Evolutionary conservation across 139 green algal species (phyloP).

Genomic region (Tetradesmus lagerheimii): DNA sequence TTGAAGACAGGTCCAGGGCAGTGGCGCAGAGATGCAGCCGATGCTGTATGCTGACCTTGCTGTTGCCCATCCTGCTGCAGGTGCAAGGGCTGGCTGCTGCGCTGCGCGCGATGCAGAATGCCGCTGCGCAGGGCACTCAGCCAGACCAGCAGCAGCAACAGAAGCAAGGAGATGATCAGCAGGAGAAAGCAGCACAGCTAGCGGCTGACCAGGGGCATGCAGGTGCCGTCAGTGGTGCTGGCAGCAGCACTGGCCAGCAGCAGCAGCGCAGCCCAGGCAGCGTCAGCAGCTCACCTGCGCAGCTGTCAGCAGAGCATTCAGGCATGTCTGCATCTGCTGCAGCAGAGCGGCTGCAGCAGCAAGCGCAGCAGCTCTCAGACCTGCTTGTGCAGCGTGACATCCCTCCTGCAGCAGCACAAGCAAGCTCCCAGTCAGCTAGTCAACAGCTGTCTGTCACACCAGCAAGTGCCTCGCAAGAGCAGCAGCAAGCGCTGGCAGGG

Average conservation of each 20-base stretch:
- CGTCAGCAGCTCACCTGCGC: neutral
- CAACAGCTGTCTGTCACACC: neutral
- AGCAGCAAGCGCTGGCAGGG: neutral
- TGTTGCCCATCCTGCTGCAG: neutral
- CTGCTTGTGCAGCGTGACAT: neutral
- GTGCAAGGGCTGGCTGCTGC: slow-evolving; percentile 35
- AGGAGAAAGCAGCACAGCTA: neutral
- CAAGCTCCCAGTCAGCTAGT: neutral
- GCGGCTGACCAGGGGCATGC: neutral
- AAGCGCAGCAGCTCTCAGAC: slow-evolving; percentile 20
- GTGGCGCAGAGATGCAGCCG: too few relatives aligned
- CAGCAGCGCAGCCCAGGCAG: neutral
- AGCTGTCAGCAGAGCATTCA: neutral
- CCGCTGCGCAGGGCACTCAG: neutral
- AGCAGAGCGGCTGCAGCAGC: slow-evolving; percentile 14
- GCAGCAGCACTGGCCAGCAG: slow-evolving; percentile 16
- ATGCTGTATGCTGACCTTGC: neutral
- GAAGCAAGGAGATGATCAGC: neutral
- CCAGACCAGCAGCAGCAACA: neutral
- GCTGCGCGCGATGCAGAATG: slow-evolving; percentile 25
- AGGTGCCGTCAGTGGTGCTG: neutral
- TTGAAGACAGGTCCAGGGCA: too few relatives aligned
- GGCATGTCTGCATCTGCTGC: neutral
- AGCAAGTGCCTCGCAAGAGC: neutral
- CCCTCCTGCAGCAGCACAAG: too few relatives aligned